These are phyloP conservation scores for Saccharomycopsis guyanensis DNA, from an alignment of 805 yeast species.

Conservation along the genomic window DNA sequence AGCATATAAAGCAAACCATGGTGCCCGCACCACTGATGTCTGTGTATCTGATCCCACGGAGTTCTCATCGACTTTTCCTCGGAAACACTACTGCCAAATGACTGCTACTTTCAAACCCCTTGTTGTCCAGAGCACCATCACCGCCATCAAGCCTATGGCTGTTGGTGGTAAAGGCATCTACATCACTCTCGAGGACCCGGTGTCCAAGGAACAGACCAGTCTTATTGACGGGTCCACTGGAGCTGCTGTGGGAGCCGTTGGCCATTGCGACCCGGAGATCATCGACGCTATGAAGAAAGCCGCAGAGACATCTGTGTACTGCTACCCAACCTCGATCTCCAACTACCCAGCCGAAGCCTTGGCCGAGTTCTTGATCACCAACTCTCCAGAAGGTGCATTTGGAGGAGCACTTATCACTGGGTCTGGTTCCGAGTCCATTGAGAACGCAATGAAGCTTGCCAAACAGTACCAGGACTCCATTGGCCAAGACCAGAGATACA, in stretches of 20 bases:
- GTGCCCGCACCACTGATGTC: too few species aligned
- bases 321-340: conserved; percentile 29
- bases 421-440: conserved; percentile 62
- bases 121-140: conserved; percentile 29
- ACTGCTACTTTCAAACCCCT: conserved; percentile 24
- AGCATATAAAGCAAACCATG: too few species aligned
- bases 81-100: too few species aligned
- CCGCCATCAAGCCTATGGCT: conserved; percentile 28
- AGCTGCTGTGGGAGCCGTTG: conserved; percentile 45
- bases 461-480: conserved; percentile 38
- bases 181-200: conserved; percentile 32
- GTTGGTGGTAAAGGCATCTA: conserved; percentile 33
- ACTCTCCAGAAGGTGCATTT: conserved; percentile 38
- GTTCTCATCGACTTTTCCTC: too few species aligned
- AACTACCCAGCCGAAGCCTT: conserved; percentile 35
- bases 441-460: conserved; percentile 54
- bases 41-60: too few species aligned
- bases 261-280: conserved; percentile 37
- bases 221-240: conserved; percentile 40
- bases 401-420: conserved; percentile 40
- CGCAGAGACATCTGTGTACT: conserved; percentile 31
- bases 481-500: conserved; percentile 36
- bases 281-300: conserved; percentile 33
- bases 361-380: conserved; percentile 35
- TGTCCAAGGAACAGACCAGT: conserved; percentile 28